phyloP scores from a whole-genome alignment of 345 rosid species.

The Passiflora organensis region DNA sequence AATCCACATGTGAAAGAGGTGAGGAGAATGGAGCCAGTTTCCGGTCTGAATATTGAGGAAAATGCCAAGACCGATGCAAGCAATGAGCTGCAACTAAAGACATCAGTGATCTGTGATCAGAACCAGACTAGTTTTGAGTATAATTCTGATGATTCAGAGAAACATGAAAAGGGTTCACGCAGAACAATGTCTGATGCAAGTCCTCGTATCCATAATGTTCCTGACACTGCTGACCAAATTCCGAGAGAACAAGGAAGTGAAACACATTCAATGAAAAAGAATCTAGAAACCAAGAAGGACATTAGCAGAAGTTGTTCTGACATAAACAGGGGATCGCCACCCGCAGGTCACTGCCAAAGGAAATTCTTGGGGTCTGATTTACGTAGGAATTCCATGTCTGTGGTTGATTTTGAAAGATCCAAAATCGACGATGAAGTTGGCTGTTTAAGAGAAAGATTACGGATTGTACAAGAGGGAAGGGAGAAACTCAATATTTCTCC shows the following conservation, averaged over 20 bases:
- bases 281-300: slow-evolving; percentile 22
- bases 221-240: slow-evolving; percentile 48
- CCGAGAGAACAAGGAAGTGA: slow-evolving; percentile 19
- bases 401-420: slow-evolving; percentile 56
- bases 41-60: slow-evolving; percentile 18
- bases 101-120: slow-evolving; percentile 8
- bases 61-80: slow-evolving; percentile 9
- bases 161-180: slow-evolving; percentile 11
- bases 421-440: slow-evolving; percentile 70
- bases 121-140: slow-evolving; percentile 7
- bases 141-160: slow-evolving; percentile 18
- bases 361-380: slow-evolving; percentile 28
- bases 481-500: slow-evolving; percentile 43
- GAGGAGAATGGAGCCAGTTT: slow-evolving; percentile 12
- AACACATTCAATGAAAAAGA: slow-evolving; percentile 9
- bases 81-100: slow-evolving; percentile 19
- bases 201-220: slow-evolving; percentile 42
- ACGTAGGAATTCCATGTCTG: slow-evolving; percentile 72
- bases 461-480: slow-evolving; percentile 47
- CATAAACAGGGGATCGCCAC: slow-evolving; percentile 28
- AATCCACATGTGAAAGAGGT: slow-evolving; percentile 13
- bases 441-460: slow-evolving; percentile 55
- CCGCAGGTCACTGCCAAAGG: slow-evolving; percentile 19
- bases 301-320: slow-evolving; percentile 44
- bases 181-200: slow-evolving; percentile 8